A percentile compares a stretch with the other conserved stretches of the same genome.
Evolutionary conservation across 1,284 basidiomycete genomes (phyloP).

Genomic region (Trametes pubescens): DNA sequence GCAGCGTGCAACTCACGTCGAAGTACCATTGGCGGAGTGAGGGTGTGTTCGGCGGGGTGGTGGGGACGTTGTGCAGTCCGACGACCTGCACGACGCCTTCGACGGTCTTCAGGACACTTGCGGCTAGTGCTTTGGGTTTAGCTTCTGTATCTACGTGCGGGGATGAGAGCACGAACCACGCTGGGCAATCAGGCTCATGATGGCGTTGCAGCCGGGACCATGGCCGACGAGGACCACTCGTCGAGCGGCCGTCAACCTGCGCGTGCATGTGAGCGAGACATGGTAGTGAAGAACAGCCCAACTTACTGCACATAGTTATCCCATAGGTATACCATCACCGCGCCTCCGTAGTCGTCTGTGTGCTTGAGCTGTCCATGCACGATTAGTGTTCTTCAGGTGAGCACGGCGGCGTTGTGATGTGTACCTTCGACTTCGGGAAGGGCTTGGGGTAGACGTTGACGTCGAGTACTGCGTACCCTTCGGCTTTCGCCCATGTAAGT

Average conservation of each 20-base stretch:
- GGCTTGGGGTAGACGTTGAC: constrained; percentile 86
- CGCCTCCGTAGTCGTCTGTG: constrained; percentile 57
- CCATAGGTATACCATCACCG: constrained; percentile 88
- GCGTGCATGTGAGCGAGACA: neutral
- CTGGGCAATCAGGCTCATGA: constrained; percentile 77
- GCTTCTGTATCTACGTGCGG: neutral
- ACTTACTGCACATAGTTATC: constrained; percentile 90
- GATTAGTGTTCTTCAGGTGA: neutral
- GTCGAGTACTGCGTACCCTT: constrained; percentile 83
- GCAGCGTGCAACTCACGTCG: constrained; percentile 49
- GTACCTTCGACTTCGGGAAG: constrained; percentile 50
- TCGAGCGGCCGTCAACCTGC: constrained; percentile 74
- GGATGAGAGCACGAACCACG: constrained; percentile 58
- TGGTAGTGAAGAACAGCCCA: constrained; percentile 11
- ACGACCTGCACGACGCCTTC: constrained; percentile 81
- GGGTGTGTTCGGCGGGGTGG: constrained; percentile 57
- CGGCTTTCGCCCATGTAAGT: constrained; percentile 75
- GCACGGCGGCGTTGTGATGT: neutral
- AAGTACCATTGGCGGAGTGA: constrained; percentile 71
- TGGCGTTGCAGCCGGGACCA: constrained; percentile 79
- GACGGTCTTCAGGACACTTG: constrained; percentile 67
- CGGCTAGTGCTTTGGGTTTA: constrained; percentile 40
- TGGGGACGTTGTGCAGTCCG: constrained; percentile 67
- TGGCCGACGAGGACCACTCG: constrained; percentile 88
- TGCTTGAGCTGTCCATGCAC: constrained; percentile 40